phyloP scores from a whole-genome alignment of 192 early-diverging fungal species.

The Backusella liffmaniae region DNA sequence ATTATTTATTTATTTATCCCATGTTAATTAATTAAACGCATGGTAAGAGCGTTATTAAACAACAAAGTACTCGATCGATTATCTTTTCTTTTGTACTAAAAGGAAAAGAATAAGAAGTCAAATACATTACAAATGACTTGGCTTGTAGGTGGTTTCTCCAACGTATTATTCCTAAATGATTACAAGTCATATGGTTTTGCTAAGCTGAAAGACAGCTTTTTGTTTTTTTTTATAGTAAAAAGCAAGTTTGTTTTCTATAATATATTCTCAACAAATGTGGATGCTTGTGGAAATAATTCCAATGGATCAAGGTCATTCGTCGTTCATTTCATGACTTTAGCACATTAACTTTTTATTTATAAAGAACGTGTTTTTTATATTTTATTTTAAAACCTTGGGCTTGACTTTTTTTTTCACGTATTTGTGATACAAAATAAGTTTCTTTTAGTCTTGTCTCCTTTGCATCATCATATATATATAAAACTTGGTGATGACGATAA shows the following conservation, averaged over 20 bases:
- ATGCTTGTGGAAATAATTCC: not conserved
- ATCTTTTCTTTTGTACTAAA: no score
- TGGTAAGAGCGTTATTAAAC: not conserved
- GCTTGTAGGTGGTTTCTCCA: no score
- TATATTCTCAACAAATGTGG: not conserved
- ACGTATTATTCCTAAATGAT: no score
- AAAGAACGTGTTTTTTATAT: not conserved
- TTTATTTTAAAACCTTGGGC: not conserved
- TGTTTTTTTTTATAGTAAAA: no score
- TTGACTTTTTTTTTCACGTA: not conserved
- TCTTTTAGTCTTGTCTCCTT: not conserved
- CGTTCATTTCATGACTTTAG: not conserved
- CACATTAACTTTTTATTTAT: not conserved
- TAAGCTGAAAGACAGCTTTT: no score
- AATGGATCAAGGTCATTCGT: not conserved
- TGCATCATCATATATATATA: not conserved
- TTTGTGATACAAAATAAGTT: not conserved
- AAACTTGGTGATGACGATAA: not conserved
- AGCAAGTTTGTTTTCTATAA: not conserved
- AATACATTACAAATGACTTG: no score
- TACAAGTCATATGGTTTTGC: no score
- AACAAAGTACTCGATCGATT: not conserved
- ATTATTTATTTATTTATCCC: not conserved
- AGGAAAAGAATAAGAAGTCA: no score
- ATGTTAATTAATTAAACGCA: not conserved